Percentiles rank a stretch among this genome's conserved stretches.
Conservation (phyloP, 148 eudicot species). For the Vaccinium darrowii region DNA sequence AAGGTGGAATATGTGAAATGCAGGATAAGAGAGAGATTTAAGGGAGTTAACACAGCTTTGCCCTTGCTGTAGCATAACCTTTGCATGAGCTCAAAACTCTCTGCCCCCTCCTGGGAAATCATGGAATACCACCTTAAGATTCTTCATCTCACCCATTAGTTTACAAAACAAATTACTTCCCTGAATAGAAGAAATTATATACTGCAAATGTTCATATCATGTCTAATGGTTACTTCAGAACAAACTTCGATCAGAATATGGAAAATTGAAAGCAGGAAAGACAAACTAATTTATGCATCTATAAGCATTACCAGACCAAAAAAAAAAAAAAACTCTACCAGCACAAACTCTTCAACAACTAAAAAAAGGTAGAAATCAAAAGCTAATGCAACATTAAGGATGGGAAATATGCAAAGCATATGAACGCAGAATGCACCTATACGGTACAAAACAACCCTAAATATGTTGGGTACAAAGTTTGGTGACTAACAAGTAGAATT, state of each 20-base stretch:
- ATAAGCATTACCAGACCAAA: neutral
- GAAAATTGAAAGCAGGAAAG: neutral
- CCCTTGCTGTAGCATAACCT: constrained; percentile 76
- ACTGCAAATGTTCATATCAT: neutral
- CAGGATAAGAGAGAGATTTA: constrained; percentile 37
- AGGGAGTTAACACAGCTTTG: constrained; percentile 35
- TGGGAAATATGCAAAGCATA: neutral
- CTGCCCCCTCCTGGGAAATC: constrained; percentile 74
- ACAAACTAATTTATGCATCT: neutral
- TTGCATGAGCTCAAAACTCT: constrained; percentile 56
- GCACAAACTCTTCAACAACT: neutral
- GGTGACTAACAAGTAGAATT: no score
- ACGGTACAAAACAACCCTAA: neutral
- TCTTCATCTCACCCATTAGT: constrained; percentile 22
- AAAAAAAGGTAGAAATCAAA: neutral
- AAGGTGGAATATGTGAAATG: constrained; percentile 26
- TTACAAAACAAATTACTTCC: constrained; percentile 48
- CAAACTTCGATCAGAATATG: neutral
- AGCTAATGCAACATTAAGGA: neutral
- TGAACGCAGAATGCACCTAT: neutral
- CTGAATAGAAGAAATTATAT: neutral
- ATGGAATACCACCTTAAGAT: constrained; percentile 58
- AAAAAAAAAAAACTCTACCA: neutral
- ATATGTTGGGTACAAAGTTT: neutral
- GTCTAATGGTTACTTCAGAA: constrained; percentile 7